Conservation (phyloP, 2,329 filamentous ascomycete species). For the Aspergillus thermomutatus region DNA sequence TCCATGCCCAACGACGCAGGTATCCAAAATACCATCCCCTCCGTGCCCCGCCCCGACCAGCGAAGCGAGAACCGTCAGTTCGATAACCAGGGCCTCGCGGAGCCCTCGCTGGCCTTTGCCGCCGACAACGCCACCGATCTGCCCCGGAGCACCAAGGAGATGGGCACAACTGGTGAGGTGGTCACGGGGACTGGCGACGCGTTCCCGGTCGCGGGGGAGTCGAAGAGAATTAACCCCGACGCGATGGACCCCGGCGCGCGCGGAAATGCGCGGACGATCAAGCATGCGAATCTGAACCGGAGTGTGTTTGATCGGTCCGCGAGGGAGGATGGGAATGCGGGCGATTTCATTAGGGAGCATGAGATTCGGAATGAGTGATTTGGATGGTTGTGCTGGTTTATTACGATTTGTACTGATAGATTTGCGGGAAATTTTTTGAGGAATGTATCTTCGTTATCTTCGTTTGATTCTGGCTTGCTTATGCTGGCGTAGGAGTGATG, state of each 20-base stretch:
- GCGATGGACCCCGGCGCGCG: constrained; percentile 35
- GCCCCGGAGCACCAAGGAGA: not conserved
- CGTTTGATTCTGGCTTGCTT: not conserved
- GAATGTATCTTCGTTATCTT: not conserved
- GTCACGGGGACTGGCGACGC: constrained; percentile 41
- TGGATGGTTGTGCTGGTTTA: not conserved
- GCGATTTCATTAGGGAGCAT: constrained; percentile 29
- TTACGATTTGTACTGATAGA: not conserved
- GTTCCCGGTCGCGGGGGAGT: constrained; percentile 36
- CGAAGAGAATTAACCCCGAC: constrained; percentile 29
- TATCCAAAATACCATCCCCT: constrained; percentile 44
- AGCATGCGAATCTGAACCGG: constrained; percentile 37
- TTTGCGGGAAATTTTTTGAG: not conserved
- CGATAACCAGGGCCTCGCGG: constrained; percentile 36
- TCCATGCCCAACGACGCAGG: constrained; percentile 47
- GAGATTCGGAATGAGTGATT: constrained; percentile 20
- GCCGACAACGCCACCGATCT: constrained; percentile 47
- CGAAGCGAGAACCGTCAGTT: constrained; percentile 28
- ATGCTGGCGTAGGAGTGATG: constrained; percentile 40
- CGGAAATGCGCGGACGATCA: constrained; percentile 36
- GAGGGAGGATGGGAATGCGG: constrained; percentile 33
- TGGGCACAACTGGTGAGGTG: constrained; percentile 34
- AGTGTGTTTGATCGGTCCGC: constrained; percentile 38
- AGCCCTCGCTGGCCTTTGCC: constrained; percentile 37
- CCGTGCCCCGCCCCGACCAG: constrained; percentile 48